These are phyloP conservation scores for Botrytis galanthina DNA, from an alignment of 2,329 filamentous ascomycete species.

Conservation along the genomic window DNA sequence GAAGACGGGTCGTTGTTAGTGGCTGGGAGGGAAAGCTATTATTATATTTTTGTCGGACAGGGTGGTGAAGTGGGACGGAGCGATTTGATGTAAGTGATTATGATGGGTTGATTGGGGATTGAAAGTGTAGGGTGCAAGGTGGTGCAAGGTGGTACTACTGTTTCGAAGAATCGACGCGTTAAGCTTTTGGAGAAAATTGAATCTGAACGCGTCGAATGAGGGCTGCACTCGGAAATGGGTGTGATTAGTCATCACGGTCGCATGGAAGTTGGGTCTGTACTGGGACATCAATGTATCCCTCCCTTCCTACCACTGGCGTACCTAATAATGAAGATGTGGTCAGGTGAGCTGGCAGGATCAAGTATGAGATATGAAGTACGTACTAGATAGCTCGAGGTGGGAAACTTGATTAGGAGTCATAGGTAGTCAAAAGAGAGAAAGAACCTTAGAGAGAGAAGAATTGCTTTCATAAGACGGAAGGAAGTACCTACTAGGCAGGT, in stretches of 20 bases:
- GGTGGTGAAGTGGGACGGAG: slow-evolving; percentile 14
- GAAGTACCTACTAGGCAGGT: background rate
- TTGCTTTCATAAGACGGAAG: background rate
- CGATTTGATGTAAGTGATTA: background rate
- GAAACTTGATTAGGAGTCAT: background rate
- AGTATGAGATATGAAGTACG: background rate
- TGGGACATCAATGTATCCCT: background rate
- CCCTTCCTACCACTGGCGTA: background rate
- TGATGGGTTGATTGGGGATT: slow-evolving; percentile 8
- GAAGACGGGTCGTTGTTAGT: slow-evolving; percentile 1
- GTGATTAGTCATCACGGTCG: slow-evolving; percentile 10
- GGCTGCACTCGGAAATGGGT: background rate
- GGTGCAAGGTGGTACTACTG: background rate
- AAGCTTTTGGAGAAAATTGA: background rate
- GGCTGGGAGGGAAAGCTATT: slow-evolving; percentile 4
- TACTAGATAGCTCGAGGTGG: background rate
- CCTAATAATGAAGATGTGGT: background rate
- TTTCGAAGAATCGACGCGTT: slow-evolving; percentile 15
- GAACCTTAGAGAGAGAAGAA: background rate
- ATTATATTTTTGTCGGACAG: slow-evolving; percentile 13
- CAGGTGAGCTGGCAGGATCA: too few species aligned
- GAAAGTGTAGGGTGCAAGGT: background rate
- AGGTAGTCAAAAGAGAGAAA: background rate
- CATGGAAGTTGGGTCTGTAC: background rate
- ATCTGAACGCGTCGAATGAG: background rate